These are phyloP conservation scores for Pythium folliculosum DNA, from an alignment of 352 stramenopile genomes.

Conservation along the genomic window DNA sequence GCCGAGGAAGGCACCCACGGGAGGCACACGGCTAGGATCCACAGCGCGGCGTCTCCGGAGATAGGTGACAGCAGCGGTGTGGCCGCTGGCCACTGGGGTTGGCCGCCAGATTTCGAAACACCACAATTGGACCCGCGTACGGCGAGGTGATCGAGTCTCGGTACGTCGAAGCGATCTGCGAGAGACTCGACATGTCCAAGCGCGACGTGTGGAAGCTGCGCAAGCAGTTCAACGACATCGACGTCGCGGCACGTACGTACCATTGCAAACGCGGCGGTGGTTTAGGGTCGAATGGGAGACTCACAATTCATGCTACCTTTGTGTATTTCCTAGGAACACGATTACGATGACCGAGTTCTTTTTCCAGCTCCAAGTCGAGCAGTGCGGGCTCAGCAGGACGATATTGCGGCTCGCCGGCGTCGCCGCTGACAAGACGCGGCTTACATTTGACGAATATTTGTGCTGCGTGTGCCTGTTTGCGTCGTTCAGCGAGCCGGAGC, in stretches of 20 bases:
- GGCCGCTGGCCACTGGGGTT: background rate
- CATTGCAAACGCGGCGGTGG: background rate
- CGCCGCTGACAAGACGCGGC: background rate
- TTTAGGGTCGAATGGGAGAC: no score
- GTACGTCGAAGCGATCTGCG: background rate
- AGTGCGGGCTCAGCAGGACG: background rate
- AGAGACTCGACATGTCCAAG: background rate
- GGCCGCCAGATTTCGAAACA: background rate
- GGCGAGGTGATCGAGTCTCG: background rate
- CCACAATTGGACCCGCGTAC: background rate
- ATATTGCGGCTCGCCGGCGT: background rate
- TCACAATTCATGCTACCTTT: no score
- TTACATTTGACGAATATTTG: constrained; percentile 4
- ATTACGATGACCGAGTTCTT: constrained; percentile 7
- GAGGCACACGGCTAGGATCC: no score
- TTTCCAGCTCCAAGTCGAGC: background rate
- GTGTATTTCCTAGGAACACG: no score
- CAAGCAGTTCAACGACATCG: constrained; percentile 5
- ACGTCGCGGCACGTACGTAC: background rate
- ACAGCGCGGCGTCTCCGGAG: no score
- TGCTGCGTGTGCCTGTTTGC: background rate
- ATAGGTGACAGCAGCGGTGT: no score
- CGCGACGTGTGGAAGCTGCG: constrained; percentile 1
- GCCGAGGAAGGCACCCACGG: background rate
- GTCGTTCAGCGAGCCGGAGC: constrained; percentile 1